Evolutionary conservation across 73 alveolate genomes (phyloP), one percentile per base, ranked within the genome.

Genomic region (Paramecium pentaurelia): DNA sequence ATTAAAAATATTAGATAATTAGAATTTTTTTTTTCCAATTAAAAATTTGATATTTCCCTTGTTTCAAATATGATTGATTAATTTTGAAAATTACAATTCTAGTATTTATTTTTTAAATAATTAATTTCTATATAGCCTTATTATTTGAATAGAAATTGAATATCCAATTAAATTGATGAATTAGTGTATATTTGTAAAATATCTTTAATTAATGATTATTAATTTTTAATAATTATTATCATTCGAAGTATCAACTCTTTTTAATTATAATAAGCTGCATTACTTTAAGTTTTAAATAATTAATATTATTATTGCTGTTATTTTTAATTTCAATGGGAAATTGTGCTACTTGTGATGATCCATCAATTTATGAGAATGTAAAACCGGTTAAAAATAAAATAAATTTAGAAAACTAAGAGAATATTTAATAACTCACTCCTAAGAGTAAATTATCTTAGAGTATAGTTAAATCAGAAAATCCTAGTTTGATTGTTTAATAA

Each of bases 311-410:
- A 27, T 77, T 40, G 86, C 86, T 27, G 86, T 71, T 71, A 59
- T 10, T 54, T 27, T 30, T 70, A 87, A 25, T 51, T 45, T 60
- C n/a, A 42, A 88, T 88, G 94, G 94, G 94, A 18, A 88, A 88
- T 59, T 88, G 94, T 88, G 94, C 94, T 71, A 80, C 89, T 68
- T 88, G 94, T 27, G 94, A 88, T 38, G 94, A 88, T 71, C 86
- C 94, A 7, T 25, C 86, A 22, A 60, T 70, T n/a, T 71, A 70
- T 44, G 94, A 88, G 40, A 49, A 77, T 44, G 88, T 42, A 47
- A 88, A 88, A 88, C 64, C 84, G 42, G 87, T 60, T 37, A 86
- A 60, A 14, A 47, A 86, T 37, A 60, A 86, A 22, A 8, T 22
- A 30, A 58, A 37, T 86, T 51, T 37, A 14, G 84, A 86, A 27